Evolutionary conservation across 2,329 filamentous ascomycete species (phyloP).

Genomic region (Pseudogymnoascus sp.): DNA sequence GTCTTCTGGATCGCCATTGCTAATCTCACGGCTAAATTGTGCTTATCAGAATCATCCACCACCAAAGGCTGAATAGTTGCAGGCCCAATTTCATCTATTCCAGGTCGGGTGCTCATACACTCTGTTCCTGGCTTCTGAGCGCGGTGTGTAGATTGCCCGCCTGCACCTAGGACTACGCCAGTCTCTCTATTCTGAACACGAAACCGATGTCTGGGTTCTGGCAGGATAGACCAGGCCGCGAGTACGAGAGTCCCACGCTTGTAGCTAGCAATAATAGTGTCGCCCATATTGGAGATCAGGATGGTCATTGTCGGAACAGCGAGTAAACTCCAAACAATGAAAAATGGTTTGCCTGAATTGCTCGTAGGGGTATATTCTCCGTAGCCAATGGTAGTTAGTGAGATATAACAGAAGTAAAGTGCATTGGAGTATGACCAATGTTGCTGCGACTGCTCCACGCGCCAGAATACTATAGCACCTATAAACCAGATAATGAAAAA

Average conservation of each 20-base stretch:
- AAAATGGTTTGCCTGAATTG: conserved; percentile 74
- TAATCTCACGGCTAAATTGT: conserved; percentile 37
- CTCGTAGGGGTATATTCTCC: conserved; percentile 71
- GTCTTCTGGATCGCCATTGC: conserved; percentile 63
- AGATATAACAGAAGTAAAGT: conserved; percentile 80
- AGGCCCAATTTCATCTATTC: conserved; percentile 38
- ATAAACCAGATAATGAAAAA: conserved; percentile 55
- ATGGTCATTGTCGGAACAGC: conserved; percentile 84
- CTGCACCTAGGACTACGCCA: conserved; percentile 44
- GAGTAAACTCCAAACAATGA: conserved; percentile 85
- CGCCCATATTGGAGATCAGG: conserved; percentile 72
- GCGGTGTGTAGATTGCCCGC: conserved; percentile 46
- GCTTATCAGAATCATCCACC: conserved; percentile 19
- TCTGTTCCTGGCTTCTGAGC: conserved; percentile 39
- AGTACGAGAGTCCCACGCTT: conserved; percentile 51
- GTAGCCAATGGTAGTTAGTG: conserved; percentile 78
- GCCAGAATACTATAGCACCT: conserved; percentile 70
- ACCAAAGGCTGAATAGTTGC: conserved; percentile 33
- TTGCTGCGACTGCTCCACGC: conserved; percentile 40
- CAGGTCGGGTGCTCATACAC: conserved; percentile 19
- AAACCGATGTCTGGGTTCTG: conserved; percentile 47
- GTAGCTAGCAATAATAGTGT: conserved; percentile 65
- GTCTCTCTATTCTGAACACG: conserved; percentile 33
- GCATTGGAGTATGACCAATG: conserved; percentile 68
- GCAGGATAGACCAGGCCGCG: conserved; percentile 58